These are phyloP conservation scores for Microbotryum lychnidis-dioicae DNA, from an alignment of 1,284 basidiomycete genomes.

Conservation along the genomic window DNA sequence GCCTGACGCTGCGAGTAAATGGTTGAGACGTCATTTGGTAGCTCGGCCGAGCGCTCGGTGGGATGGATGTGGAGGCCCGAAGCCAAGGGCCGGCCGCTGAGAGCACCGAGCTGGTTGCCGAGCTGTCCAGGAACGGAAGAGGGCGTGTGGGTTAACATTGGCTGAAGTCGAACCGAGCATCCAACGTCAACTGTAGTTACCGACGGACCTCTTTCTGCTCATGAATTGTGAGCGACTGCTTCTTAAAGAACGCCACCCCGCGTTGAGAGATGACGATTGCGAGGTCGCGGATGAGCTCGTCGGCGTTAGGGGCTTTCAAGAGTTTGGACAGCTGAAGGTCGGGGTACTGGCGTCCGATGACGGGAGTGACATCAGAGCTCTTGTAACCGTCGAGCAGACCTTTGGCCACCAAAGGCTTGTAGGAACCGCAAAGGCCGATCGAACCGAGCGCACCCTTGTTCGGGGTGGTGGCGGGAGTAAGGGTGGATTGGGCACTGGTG, in stretches of 20 bases:
- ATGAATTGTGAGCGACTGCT: conserved; percentile 5
- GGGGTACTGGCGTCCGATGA: conserved; percentile 30
- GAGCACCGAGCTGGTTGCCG: conserved; percentile 26
- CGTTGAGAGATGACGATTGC: conserved; percentile 33
- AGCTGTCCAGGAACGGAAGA: no score
- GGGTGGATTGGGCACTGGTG: neutral
- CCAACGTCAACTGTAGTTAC: no score
- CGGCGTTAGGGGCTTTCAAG: conserved; percentile 23
- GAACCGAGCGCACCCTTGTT: neutral
- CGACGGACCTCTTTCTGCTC: conserved; percentile 9
- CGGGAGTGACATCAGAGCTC: conserved; percentile 31
- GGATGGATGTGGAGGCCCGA: conserved; percentile 35
- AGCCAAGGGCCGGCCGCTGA: conserved; percentile 29
- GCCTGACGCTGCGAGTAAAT: conserved; percentile 4
- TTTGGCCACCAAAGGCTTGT: conserved; percentile 17
- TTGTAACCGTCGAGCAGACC: conserved; percentile 31
- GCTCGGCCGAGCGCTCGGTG: conserved; percentile 15
- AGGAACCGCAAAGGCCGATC: neutral
- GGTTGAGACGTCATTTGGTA: conserved; percentile 8
- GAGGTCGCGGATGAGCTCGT: conserved; percentile 34
- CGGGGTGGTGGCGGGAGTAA: neutral
- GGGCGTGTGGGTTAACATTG: no score
- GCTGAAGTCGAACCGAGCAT: no score
- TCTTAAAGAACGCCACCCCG: conserved; percentile 35
- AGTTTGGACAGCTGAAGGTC: conserved; percentile 30